Evolutionary conservation across 768 basidiomycete species (phyloP), one percentile per base, ranked within the genome.

Genomic region (Amanita jacksonii): DNA sequence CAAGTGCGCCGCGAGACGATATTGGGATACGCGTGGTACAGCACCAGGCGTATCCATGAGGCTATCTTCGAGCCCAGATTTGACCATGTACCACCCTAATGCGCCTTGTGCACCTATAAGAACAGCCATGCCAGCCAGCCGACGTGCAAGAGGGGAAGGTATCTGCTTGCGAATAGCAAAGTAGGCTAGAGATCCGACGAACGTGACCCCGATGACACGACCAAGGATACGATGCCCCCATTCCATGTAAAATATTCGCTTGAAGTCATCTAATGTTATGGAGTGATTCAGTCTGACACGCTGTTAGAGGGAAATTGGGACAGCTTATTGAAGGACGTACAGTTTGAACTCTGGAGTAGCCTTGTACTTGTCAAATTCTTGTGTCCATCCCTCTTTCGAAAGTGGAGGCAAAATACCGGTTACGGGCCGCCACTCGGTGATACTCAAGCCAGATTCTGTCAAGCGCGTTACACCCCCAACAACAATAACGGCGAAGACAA

Each of bases 21-120:
- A 99, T 59, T 99, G 96, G 13, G 89, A 92, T 7, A 99, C 96
- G 5, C 96, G 82, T 1, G 96, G 93, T 5, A 94, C 85, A 8
- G 86, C 81, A 12, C 82, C 84, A 3, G 86, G 85, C 6, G 74
- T 81, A 5, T 81, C 73, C 65, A 97, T 72, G 42, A 88, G 68
- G 8, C 85, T 75, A 42, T 87, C 77, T 53, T 92, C 85, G 8
- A 99, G 70, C 1, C 96, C 96, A 9, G 92, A 97, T 60, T 93
- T 85, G 44, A 99, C 96, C 96, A 99, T 99, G 69, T 98, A 97
- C 96, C 96, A 99, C 20, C 96, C 96, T 15, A 99, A 71, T 15
- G 76, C 72, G 36, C 96, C 96, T 62, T 99, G 92, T 15, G 78
- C 81, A 22, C 92, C 96, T 40, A 99, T 83, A 24, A 97, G 76